These are phyloP conservation scores for Cyphellophora europaea DNA, from an alignment of 2,329 filamentous ascomycete genomes.

Conservation along the genomic window DNA sequence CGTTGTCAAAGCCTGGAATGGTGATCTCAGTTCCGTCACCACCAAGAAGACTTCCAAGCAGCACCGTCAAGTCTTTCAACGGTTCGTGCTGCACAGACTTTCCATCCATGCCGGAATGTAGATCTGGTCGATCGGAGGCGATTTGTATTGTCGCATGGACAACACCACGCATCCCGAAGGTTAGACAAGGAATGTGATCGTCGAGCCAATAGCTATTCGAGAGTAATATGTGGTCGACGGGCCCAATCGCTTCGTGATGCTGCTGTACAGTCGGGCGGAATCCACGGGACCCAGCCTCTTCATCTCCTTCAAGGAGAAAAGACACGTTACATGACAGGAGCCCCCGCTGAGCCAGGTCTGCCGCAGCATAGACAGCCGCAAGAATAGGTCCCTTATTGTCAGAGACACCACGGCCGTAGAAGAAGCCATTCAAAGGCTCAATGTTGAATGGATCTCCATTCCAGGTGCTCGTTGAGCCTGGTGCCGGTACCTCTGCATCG, in stretches of 20 bases:
- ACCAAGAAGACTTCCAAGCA: constrained; percentile 75
- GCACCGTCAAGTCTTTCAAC: constrained; percentile 76
- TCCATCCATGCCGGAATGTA: constrained; percentile 95
- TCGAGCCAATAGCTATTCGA: constrained; percentile 99
- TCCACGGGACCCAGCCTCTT: constrained; percentile 86
- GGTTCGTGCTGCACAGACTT: constrained; percentile 81
- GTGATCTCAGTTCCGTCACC: constrained; percentile 64
- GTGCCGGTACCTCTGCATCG: constrained; percentile 52
- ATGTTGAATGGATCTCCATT: constrained; percentile 80
- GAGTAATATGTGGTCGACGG: constrained; percentile 86
- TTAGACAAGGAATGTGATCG: constrained; percentile 88
- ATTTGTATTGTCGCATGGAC: constrained; percentile 87
- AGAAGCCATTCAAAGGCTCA: constrained; percentile 78
- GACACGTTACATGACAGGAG: constrained; percentile 77
- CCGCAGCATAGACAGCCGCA: constrained; percentile 86
- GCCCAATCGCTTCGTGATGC: constrained; percentile 76
- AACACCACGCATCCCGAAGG: constrained; percentile 86
- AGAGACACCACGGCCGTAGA: constrained; percentile 92
- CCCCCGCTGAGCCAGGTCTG: constrained; percentile 78
- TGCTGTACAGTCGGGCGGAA: constrained; percentile 74
- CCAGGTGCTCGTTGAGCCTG: constrained; percentile 55
- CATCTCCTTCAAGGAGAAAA: constrained; percentile 93
- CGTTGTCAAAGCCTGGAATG: constrained; percentile 82
- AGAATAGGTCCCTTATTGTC: constrained; percentile 97
- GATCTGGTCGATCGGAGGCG: constrained; percentile 74